Conservation (phyloP, 176 grass and related monocot genomes). For the Phoenix roebelenii region DNA sequence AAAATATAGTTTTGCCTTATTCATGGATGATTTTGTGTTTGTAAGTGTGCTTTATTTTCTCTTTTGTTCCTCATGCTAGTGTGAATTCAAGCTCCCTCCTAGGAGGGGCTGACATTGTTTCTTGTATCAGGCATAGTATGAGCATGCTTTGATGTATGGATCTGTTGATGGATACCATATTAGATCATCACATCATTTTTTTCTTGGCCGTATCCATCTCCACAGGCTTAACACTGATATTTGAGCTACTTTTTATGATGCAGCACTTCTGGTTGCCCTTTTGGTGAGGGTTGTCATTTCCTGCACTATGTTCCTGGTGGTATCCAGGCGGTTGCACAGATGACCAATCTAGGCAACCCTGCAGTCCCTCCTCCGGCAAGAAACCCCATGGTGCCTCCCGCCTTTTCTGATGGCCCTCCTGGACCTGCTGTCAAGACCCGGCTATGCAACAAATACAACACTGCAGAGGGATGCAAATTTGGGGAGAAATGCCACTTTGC, state of each 20-base stretch:
- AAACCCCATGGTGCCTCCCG: constrained; percentile 20
- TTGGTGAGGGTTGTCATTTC: constrained; percentile 80
- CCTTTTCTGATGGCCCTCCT: constrained; percentile 21
- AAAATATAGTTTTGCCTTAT: too few species aligned
- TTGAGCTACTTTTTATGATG: constrained; percentile 5
- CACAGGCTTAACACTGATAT: too few species aligned
- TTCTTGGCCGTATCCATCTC: too few species aligned
- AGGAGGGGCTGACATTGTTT: too few species aligned
- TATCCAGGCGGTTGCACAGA: constrained; percentile 55
- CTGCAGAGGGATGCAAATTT: constrained; percentile 71
- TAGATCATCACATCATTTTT: too few species aligned
- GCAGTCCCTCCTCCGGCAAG: constrained; percentile 33
- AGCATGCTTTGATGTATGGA: too few species aligned
- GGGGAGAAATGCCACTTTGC: constrained; percentile 78
- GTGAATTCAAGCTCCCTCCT: too few species aligned
- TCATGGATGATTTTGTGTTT: too few species aligned
- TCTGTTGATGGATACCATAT: too few species aligned
- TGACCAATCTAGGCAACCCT: constrained; percentile 44
- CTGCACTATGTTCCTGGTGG: constrained; percentile 65
- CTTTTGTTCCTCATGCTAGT: too few species aligned
- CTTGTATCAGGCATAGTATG: too few species aligned
- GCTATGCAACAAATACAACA: constrained; percentile 78
- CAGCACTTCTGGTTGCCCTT: constrained; percentile 68
- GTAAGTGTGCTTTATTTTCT: too few species aligned
- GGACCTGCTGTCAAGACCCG: constrained; percentile 42